phyloP scores from a whole-genome alignment of 2,329 filamentous ascomycete genomes.

The Arthrobotrys musiformis region DNA sequence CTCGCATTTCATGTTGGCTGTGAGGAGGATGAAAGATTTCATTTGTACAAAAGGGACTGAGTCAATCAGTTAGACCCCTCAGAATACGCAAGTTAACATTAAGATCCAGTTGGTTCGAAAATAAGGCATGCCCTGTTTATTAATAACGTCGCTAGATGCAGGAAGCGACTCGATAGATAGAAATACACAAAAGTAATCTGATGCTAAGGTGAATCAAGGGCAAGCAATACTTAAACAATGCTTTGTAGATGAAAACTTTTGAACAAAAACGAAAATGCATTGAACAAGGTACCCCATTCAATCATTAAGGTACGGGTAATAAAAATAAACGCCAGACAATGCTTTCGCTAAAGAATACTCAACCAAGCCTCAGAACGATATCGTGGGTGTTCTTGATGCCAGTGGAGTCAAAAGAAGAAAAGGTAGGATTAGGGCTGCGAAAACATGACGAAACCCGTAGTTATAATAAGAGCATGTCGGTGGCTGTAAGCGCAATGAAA shows the following conservation, averaged over 20 bases:
- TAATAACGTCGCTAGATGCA: not conserved
- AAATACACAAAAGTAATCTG: too few relatives aligned
- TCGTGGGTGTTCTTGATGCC: slow-evolving; percentile 12
- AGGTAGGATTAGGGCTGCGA: not conserved
- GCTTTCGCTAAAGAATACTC: slow-evolving; percentile 35
- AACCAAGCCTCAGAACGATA: slow-evolving; percentile 30
- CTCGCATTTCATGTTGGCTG: slow-evolving; percentile 33
- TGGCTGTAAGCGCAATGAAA: not conserved
- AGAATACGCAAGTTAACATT: not conserved
- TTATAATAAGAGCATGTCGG: not conserved
- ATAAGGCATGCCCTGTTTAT: not conserved
- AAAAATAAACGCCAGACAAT: slow-evolving; percentile 26
- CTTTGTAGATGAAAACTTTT: not conserved
- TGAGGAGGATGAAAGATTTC: slow-evolving; percentile 46
- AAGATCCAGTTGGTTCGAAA: too few relatives aligned
- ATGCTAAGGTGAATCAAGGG: too few relatives aligned
- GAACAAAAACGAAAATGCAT: not conserved
- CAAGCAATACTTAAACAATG: too few relatives aligned
- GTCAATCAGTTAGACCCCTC: not conserved
- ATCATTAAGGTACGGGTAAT: slow-evolving; percentile 7
- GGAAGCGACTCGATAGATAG: not conserved
- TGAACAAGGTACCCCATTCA: not conserved
- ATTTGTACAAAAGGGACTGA: slow-evolving; percentile 18
- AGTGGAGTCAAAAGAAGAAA: not conserved
- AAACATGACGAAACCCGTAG: not conserved